phyloP scores from a whole-genome alignment of 768 basidiomycete species.

The Epithele typhae region DNA sequence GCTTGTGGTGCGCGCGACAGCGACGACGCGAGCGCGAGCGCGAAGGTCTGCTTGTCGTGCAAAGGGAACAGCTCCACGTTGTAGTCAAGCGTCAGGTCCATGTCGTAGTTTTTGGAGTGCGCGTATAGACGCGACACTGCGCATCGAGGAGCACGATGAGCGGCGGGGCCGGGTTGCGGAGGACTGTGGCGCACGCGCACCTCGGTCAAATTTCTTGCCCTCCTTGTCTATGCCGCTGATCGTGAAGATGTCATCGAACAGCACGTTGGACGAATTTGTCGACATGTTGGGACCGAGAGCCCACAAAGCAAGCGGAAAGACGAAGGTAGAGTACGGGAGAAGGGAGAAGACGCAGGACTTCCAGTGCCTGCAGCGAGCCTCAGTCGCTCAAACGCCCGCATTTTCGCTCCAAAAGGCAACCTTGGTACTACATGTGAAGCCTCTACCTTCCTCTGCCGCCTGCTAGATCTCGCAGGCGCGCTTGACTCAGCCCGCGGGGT shows the following conservation, averaged over 20 bases:
- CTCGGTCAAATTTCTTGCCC: slow-evolving; percentile 97
- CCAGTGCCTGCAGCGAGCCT: too few species aligned
- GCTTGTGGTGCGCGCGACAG: slow-evolving; percentile 52
- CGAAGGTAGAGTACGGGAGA: too few species aligned
- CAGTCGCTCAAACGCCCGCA: too few species aligned
- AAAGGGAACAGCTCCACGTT: slow-evolving; percentile 89
- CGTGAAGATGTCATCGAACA: slow-evolving; percentile 93
- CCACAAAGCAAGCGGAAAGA: too few species aligned
- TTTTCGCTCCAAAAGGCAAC: too few species aligned
- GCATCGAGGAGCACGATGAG: background rate
- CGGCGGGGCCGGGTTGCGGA: background rate
- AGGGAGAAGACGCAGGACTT: too few species aligned
- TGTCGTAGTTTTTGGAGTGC: slow-evolving; percentile 85
- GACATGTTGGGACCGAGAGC: slow-evolving; percentile 19
- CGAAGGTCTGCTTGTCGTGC: slow-evolving; percentile 61
- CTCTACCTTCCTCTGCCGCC: too few species aligned
- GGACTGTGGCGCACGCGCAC: slow-evolving; percentile 38
- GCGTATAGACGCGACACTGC: slow-evolving; percentile 89
- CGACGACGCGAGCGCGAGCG: slow-evolving; percentile 83
- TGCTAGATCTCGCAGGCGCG: too few species aligned
- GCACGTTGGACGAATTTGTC: slow-evolving; percentile 56
- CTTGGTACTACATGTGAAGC: too few species aligned
- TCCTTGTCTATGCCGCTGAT: slow-evolving; percentile 83
- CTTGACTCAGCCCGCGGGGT: too few species aligned
- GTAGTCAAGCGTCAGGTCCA: slow-evolving; percentile 92